Conservation (phyloP, 192 early-diverging fungal species). For the Pilaira anomala region DNA sequence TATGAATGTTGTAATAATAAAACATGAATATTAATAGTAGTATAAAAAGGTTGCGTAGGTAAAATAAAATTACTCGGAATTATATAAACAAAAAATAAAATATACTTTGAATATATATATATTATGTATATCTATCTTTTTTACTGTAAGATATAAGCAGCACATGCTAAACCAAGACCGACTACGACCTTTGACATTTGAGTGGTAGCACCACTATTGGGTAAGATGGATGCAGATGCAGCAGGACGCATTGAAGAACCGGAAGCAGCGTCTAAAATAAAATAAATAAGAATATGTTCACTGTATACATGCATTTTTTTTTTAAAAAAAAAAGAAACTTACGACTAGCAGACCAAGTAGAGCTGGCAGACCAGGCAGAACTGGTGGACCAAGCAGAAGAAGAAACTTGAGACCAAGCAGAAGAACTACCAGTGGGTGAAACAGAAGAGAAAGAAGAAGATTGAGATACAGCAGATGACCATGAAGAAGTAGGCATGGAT, state of each 20-base stretch:
- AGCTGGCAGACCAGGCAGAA: neutral
- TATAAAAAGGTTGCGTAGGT: too few species aligned
- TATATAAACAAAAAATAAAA: too few species aligned
- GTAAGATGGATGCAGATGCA: too few species aligned
- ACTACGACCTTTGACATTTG: neutral
- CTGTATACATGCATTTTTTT: neutral
- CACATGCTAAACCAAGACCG: slow-evolving; percentile 4
- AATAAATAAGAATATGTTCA: neutral
- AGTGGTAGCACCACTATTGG: too few species aligned
- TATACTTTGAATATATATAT: too few species aligned
- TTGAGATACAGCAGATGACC: neutral
- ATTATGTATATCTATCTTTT: too few species aligned
- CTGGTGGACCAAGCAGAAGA: neutral
- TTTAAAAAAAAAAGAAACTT: neutral
- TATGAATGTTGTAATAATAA: too few species aligned
- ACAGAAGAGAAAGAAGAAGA: slow-evolving; percentile 1
- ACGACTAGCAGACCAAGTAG: slow-evolving; percentile 11
- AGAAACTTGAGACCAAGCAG: neutral
- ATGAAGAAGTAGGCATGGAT: neutral
- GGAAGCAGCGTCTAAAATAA: neutral
- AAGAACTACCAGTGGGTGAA: neutral
- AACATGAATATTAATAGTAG: too few species aligned
- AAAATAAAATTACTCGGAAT: too few species aligned
- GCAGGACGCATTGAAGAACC: too few species aligned
- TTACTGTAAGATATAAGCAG: slow-evolving; percentile 2